Percentiles rank a stretch among this genome's conserved stretches.
phyloP scores from a whole-genome alignment of 164 flowering plant species.

The Tetrastigma voinierianum region DNA sequence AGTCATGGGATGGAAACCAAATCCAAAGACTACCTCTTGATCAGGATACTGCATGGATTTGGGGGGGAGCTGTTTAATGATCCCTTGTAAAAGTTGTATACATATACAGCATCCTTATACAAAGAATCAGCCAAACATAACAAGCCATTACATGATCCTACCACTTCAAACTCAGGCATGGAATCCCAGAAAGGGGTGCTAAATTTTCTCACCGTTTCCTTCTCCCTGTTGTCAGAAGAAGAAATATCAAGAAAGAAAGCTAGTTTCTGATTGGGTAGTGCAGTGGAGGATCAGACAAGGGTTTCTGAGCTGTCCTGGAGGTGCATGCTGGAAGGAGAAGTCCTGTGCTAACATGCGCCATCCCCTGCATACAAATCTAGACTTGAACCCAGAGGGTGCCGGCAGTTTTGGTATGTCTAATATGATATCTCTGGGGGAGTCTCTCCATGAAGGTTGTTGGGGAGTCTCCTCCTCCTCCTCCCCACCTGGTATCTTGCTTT shows the following conservation, averaged over 20 bases:
- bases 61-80: constrained; percentile 12
- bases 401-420: constrained; percentile 20
- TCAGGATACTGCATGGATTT: not conserved
- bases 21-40: constrained; percentile 8
- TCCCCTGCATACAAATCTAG: constrained; percentile 12
- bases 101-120: not conserved
- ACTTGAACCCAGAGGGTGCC: constrained; percentile 2
- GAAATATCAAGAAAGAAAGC: constrained; percentile 1
- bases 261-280: not conserved
- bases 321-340: constrained; percentile 1
- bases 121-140: constrained; percentile 12
- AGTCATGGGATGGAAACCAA: constrained; percentile 10
- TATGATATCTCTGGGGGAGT: constrained; percentile 10
- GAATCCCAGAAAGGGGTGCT: not conserved
- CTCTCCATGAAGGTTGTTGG: not conserved
- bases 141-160: constrained; percentile 23
- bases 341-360: constrained; percentile 9
- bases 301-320: not conserved
- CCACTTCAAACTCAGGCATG: constrained; percentile 10
- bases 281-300: constrained; percentile 15
- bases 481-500: not conserved
- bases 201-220: constrained; percentile 2
- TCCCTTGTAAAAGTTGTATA: constrained; percentile 13
- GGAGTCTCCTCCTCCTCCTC: too few relatives aligned
- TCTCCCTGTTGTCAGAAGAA: not conserved